phyloP scores from a whole-genome alignment of 257 asterid genomes.

The Craterostigma plantagineum region DNA sequence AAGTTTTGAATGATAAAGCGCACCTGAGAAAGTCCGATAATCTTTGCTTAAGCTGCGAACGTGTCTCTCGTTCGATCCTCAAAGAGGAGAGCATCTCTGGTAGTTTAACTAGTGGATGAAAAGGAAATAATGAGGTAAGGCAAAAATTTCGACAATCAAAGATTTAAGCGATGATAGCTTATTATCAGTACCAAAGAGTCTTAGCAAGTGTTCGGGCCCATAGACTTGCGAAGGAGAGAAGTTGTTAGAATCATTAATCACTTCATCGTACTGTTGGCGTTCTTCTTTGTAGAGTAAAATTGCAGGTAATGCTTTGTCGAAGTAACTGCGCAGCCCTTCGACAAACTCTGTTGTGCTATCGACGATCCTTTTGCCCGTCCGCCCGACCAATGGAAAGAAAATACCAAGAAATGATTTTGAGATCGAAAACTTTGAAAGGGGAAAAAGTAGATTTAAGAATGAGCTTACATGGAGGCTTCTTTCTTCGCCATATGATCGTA shows the following conservation, averaged over 20 bases:
- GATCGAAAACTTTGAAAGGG: no score
- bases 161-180: constrained; percentile 4
- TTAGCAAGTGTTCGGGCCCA: constrained; percentile 69
- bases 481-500: constrained; percentile 31
- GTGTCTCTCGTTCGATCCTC: constrained; percentile 22
- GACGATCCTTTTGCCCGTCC: constrained; percentile 35
- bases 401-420: not conserved
- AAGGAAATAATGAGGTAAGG: constrained; percentile 2
- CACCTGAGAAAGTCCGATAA: constrained; percentile 48
- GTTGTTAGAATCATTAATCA: constrained; percentile 12
- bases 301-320: constrained; percentile 52
- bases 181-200: constrained; percentile 48
- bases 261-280: constrained; percentile 36
- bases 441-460: not conserved
- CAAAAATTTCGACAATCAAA: not conserved
- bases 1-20: not conserved
- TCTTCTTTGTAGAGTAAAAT: constrained; percentile 63
- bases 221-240: constrained; percentile 37
- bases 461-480: constrained; percentile 40
- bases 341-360: constrained; percentile 31
- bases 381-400: not conserved
- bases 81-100: constrained; percentile 37
- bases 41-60: constrained; percentile 27
- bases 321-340: constrained; percentile 40
- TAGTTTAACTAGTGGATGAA: constrained; percentile 46